Conservation (phyloP, 2,329 filamentous ascomycete species). For the Pleurostoma richardsiae region DNA sequence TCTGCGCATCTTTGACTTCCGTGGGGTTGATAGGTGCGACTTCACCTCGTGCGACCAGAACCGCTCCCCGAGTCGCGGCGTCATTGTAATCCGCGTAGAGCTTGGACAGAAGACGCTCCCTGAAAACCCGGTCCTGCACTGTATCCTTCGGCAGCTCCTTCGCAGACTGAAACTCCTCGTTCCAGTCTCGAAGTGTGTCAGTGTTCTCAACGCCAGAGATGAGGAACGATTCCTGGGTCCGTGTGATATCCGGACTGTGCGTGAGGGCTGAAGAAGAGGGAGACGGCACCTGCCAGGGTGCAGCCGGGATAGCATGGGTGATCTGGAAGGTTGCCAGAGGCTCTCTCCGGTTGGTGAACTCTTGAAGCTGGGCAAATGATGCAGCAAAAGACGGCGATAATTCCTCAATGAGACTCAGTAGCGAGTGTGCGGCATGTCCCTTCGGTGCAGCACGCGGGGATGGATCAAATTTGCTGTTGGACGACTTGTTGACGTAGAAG, state of each 20-base stretch:
- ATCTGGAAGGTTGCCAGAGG: slow-evolving; percentile 92
- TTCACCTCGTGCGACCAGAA: slow-evolving; percentile 88
- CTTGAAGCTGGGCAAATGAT: slow-evolving; percentile 73
- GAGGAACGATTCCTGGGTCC: slow-evolving; percentile 89
- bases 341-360: slow-evolving; percentile 80
- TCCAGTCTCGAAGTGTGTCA: slow-evolving; percentile 95
- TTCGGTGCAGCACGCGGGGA: slow-evolving; percentile 76
- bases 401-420: slow-evolving; percentile 71
- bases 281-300: slow-evolving; percentile 82
- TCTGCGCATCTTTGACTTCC: slow-evolving; percentile 87
- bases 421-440: slow-evolving; percentile 74
- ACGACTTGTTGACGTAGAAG: slow-evolving; percentile 96
- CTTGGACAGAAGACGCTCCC: slow-evolving; percentile 89
- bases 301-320: slow-evolving; percentile 87
- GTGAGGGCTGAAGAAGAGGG: slow-evolving; percentile 57
- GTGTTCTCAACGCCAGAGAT: slow-evolving; percentile 88
- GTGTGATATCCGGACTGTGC: slow-evolving; percentile 78
- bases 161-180: slow-evolving; percentile 97
- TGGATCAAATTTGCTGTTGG: slow-evolving; percentile 92
- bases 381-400: slow-evolving; percentile 79
- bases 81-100: slow-evolving; percentile 98
- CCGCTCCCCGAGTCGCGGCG: slow-evolving; percentile 84
- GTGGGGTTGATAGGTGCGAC: slow-evolving; percentile 93
- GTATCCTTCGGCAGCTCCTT: slow-evolving; percentile 89
- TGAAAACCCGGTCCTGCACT: slow-evolving; percentile 92